Conservation (phyloP, 805 yeast genomes). For the Pichia heedii region DNA sequence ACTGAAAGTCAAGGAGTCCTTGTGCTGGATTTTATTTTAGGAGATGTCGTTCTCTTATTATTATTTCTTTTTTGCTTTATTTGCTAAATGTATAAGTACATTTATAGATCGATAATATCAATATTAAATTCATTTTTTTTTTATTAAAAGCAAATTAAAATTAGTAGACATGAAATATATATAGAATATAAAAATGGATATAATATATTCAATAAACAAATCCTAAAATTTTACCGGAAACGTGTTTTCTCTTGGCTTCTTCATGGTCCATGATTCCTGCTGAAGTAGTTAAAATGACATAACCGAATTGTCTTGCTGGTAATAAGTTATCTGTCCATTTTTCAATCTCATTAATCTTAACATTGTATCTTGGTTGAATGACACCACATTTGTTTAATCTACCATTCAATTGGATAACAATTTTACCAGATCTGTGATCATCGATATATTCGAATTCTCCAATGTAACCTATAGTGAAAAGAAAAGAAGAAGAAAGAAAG, state of each 20-base stretch:
- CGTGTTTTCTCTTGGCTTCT: constrained; percentile 99
- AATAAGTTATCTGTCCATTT: constrained; percentile 98
- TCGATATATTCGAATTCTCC: constrained; percentile 98
- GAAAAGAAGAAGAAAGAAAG: no score
- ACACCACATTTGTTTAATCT: constrained; percentile 99
- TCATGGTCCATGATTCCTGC: constrained; percentile 99
- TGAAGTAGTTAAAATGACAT: constrained; percentile 94
- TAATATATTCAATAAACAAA: constrained; percentile 69
- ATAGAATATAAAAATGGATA: neutral
- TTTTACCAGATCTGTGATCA: constrained; percentile 99
- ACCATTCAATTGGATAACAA: constrained; percentile 94
- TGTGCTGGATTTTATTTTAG: neutral
- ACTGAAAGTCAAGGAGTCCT: neutral
- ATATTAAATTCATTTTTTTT: no score
- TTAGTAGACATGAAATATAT: neutral
- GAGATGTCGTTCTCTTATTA: no score
- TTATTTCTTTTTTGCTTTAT: neutral
- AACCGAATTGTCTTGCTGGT: constrained; percentile 99
- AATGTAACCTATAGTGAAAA: constrained; percentile 58
- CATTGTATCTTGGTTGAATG: constrained; percentile 97
- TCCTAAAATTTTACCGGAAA: constrained; percentile 97
- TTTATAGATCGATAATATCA: neutral
- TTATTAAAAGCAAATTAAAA: neutral
- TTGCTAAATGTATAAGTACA: neutral
- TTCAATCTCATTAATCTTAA: constrained; percentile 90